Evolutionary conservation across 1,139 yeast genomes (phyloP).

Genomic region (Saccharomyces hybrid): DNA sequence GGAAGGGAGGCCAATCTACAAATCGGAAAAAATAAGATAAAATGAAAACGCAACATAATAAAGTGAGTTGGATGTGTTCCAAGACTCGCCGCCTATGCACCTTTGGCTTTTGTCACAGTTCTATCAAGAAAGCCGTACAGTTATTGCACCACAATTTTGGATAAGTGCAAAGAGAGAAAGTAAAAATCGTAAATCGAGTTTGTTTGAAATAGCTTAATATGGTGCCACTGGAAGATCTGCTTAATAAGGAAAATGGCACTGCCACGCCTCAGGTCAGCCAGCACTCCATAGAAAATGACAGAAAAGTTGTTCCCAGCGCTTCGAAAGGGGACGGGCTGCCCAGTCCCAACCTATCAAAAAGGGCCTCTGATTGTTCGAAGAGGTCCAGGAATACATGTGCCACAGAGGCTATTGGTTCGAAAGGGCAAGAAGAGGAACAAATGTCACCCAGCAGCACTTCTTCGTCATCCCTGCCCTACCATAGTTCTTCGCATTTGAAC

Average conservation of each 20-base stretch:
- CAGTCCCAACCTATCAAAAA: neutral
- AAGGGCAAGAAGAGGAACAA: neutral
- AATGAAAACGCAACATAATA: neutral
- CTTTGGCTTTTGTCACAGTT: neutral
- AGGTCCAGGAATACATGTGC: neutral
- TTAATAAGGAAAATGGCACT: slow-evolving; percentile 14
- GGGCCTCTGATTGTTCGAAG: neutral
- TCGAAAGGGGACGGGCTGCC: neutral
- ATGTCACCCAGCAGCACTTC: neutral
- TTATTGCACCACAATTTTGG: too few relatives aligned
- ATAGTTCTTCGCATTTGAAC: neutral
- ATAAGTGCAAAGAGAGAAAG: neutral
- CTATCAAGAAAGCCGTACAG: neutral
- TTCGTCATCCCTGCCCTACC: neutral
- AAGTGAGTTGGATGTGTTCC: neutral
- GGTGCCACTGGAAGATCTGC: slow-evolving; percentile 17
- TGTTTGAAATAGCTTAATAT: slow-evolving; percentile 2
- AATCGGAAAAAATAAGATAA: neutral
- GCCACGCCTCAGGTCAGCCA: neutral
- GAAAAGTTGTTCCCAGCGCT: neutral
- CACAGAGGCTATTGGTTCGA: neutral
- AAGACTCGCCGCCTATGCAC: neutral
- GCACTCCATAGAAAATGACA: neutral
- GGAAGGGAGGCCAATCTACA: neutral
- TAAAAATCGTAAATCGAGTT: neutral